Evolutionary conservation across 371 early-diverging fungal species (phyloP).

Genomic region (Choanephora cucurbitarum): DNA sequence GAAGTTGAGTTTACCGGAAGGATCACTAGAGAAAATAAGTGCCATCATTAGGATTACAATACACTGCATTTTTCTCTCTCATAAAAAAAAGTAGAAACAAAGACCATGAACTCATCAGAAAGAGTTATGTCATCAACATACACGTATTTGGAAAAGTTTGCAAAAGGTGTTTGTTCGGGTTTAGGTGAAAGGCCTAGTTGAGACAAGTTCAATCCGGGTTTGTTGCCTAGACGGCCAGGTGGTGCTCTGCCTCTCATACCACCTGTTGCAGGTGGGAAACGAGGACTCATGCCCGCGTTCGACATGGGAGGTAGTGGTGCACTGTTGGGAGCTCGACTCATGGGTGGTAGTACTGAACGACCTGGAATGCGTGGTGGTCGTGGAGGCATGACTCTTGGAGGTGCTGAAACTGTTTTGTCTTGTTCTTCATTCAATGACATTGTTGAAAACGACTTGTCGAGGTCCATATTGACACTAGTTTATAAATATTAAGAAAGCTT

Average conservation of each 20-base stretch:
- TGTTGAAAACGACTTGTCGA: constrained; percentile 30
- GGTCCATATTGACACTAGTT: constrained; percentile 23
- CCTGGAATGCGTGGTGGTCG: constrained; percentile 23
- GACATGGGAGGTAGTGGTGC: constrained; percentile 27
- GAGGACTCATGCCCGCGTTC: constrained; percentile 7
- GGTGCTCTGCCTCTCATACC: constrained; percentile 15
- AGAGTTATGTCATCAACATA: constrained; percentile 29
- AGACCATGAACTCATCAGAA: background rate
- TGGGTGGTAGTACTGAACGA: constrained; percentile 48
- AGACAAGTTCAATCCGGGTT: constrained; percentile 37
- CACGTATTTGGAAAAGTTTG: constrained; percentile 75
- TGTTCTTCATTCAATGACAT: constrained; percentile 31
- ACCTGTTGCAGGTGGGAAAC: constrained; percentile 22
- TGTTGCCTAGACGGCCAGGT: constrained; percentile 13
- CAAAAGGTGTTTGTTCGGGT: constrained; percentile 59
- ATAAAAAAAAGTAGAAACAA: background rate
- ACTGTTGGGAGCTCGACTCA: constrained; percentile 34
- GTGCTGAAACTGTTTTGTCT: constrained; percentile 8
- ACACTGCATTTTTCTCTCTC: too few species aligned
- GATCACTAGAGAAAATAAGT: constrained; percentile 74
- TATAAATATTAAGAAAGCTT: too few species aligned
- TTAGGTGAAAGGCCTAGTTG: constrained; percentile 40
- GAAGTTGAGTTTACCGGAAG: constrained; percentile 89
- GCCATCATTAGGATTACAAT: too few species aligned
- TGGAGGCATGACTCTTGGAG: constrained; percentile 18